Evolutionary conservation across 1,284 basidiomycete genomes (phyloP).

Genomic region (Microbotryum silenes-acaulis): DNA sequence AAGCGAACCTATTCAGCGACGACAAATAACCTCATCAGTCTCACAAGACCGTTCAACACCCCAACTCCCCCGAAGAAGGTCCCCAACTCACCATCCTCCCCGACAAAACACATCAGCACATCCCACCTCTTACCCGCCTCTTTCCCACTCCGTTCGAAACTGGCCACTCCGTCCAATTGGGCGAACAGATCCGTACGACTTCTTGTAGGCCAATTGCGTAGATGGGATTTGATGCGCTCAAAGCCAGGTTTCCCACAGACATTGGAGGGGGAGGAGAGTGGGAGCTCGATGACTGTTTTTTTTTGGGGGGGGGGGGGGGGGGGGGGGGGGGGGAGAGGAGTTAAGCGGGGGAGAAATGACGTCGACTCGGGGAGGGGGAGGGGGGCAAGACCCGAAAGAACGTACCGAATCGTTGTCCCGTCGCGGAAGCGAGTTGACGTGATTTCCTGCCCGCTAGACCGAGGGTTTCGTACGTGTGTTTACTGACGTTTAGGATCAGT

Average conservation of each 20-base stretch:
- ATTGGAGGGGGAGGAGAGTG: constrained; percentile 7
- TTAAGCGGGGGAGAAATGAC: not conserved
- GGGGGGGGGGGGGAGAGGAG: not conserved
- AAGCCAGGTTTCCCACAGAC: constrained; percentile 20
- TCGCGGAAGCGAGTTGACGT: not conserved
- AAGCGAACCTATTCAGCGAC: not conserved
- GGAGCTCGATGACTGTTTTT: constrained; percentile 22
- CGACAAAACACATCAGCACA: constrained; percentile 10
- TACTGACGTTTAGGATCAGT: constrained; percentile 19
- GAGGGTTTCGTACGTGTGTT: constrained; percentile 27
- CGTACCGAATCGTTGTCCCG: constrained; percentile 22
- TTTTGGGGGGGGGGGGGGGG: too few relatives aligned
- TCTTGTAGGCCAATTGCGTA: constrained; percentile 16
- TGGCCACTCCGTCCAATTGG: constrained; percentile 3
- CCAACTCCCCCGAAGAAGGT: not conserved
- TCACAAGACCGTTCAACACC: too few relatives aligned
- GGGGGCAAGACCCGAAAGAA: not conserved
- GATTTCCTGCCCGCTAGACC: constrained; percentile 18
- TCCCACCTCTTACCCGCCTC: constrained; percentile 12
- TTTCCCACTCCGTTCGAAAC: not conserved
- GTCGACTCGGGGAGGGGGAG: too few relatives aligned
- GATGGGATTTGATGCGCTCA: constrained; percentile 9
- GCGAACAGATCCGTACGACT: constrained; percentile 12
- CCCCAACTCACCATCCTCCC: constrained; percentile 8
- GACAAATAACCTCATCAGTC: too few relatives aligned